These are phyloP conservation scores for Agaricus subrufescens DNA, from an alignment of 768 basidiomycete species.

Conservation along the genomic window DNA sequence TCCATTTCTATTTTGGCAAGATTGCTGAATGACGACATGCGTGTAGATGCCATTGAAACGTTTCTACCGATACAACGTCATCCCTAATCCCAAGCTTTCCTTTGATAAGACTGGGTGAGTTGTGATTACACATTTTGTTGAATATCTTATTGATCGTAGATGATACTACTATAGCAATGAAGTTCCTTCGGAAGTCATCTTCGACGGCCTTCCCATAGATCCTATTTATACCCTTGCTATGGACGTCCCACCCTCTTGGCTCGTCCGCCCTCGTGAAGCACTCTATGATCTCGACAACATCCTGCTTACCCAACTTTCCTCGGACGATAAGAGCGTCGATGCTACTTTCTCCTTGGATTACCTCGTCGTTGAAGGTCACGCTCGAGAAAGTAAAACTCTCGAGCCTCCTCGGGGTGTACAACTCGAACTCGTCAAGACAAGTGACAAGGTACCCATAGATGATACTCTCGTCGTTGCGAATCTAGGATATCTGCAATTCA, in stretches of 20 bases:
- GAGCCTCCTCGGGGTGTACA: constrained; percentile 87
- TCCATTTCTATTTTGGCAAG: neutral
- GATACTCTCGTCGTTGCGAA: constrained; percentile 95
- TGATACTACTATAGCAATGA: constrained; percentile 42
- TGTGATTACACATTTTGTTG: neutral
- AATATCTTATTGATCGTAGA: neutral
- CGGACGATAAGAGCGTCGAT: constrained; percentile 60
- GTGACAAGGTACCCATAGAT: constrained; percentile 48
- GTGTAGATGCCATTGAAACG: constrained; percentile 83
- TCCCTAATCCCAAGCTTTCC: constrained; percentile 31
- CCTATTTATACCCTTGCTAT: constrained; percentile 93
- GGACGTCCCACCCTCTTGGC: constrained; percentile 90
- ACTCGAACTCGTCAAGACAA: constrained; percentile 62
- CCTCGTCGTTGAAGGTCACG: constrained; percentile 92
- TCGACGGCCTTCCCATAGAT: constrained; percentile 72
- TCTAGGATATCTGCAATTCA: constrained; percentile 94
- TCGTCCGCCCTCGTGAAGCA: constrained; percentile 85
- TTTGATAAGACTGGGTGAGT: constrained; percentile 75
- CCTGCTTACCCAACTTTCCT: constrained; percentile 64
- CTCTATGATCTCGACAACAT: constrained; percentile 95
- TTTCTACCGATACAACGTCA: constrained; percentile 82
- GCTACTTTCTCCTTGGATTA: constrained; percentile 87
- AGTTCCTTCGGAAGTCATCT: constrained; percentile 50
- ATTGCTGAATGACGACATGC: neutral
- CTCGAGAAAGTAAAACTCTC: constrained; percentile 62